These are phyloP conservation scores for Camelina sativa DNA, from an alignment of 345 rosid genomes.

Conservation along the genomic window DNA sequence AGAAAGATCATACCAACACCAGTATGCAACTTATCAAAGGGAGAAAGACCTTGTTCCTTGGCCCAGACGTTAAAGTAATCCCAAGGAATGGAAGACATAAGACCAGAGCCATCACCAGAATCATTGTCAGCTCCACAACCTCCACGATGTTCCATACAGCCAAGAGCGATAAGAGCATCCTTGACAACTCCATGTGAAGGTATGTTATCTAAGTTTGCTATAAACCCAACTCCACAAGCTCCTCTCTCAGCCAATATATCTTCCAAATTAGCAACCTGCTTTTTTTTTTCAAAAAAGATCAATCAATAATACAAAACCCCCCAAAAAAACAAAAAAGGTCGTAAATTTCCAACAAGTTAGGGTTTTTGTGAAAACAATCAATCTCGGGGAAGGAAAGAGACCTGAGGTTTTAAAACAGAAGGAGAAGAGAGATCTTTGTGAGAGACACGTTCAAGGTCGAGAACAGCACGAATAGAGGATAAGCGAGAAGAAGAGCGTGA, in stretches of 20 bases:
- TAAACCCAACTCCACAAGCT: conserved; percentile 99
- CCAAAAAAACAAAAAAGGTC: not conserved
- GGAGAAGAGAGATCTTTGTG: conserved; percentile 39
- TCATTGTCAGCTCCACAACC: conserved; percentile 99
- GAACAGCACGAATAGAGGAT: conserved; percentile 56
- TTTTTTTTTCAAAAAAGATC: not conserved
- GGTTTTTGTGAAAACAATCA: not conserved
- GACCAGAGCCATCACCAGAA: conserved; percentile 97
- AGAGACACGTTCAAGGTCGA: conserved; percentile 49
- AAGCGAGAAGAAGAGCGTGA: conserved; percentile 46
- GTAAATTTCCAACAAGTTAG: not conserved
- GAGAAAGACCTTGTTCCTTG: conserved; percentile 65
- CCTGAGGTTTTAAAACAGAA: conserved; percentile 57
- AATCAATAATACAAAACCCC: not conserved
- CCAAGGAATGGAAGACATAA: conserved; percentile 99
- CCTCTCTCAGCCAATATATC: conserved; percentile 95
- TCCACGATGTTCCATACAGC: conserved; percentile 99
- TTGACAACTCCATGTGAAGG: conserved; percentile 76
- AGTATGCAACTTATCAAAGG: conserved; percentile 81
- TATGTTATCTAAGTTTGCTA: conserved; percentile 93
- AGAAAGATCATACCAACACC: conserved; percentile 98
- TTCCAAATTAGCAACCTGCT: conserved; percentile 79
- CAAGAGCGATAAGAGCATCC: conserved; percentile 90
- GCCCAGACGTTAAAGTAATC: conserved; percentile 84
- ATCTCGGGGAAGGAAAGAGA: conserved; percentile 17